Conservation (phyloP, 441 rosid genomes). For the Lagerstroemia fauriei region DNA sequence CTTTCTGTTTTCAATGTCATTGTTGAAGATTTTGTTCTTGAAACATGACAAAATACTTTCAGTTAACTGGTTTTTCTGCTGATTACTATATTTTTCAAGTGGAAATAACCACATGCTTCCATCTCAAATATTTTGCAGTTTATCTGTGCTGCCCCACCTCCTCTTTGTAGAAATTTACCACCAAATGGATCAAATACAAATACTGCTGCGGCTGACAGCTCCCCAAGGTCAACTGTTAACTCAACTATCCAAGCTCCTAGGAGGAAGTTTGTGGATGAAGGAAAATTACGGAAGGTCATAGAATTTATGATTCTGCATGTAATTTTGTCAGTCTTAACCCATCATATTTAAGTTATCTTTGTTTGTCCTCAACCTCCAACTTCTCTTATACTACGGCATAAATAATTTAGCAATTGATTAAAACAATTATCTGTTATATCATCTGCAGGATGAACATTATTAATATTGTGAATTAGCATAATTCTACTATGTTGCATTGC, state of each 20-base stretch:
- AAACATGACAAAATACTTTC: not conserved
- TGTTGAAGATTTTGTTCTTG: not conserved
- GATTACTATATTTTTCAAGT: not conserved
- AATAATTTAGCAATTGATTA: not conserved
- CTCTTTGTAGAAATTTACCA: conserved; percentile 70
- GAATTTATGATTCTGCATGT: conserved; percentile 4
- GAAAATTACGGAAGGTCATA: conserved; percentile 88
- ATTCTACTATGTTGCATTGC: not conserved
- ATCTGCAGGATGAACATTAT: not conserved
- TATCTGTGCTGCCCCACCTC: conserved; percentile 81
- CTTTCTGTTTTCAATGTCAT: not conserved
- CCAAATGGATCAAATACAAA: conserved; percentile 63
- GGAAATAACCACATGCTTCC: not conserved
- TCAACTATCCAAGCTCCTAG: conserved; percentile 89
- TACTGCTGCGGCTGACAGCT: conserved; percentile 53
- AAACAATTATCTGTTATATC: not conserved
- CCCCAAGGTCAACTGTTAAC: conserved; percentile 70
- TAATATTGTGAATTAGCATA: not conserved
- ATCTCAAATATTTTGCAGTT: conserved; percentile 50
- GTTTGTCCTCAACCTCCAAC: not conserved
- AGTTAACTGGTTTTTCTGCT: not conserved
- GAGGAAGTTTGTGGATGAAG: conserved; percentile 96
- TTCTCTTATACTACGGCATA: not conserved
- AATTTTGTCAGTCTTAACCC: not conserved
- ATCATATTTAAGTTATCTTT: not conserved